Conservation (phyloP, 352 stramenopile species). For the Globisporangium iwayamae region DNA sequence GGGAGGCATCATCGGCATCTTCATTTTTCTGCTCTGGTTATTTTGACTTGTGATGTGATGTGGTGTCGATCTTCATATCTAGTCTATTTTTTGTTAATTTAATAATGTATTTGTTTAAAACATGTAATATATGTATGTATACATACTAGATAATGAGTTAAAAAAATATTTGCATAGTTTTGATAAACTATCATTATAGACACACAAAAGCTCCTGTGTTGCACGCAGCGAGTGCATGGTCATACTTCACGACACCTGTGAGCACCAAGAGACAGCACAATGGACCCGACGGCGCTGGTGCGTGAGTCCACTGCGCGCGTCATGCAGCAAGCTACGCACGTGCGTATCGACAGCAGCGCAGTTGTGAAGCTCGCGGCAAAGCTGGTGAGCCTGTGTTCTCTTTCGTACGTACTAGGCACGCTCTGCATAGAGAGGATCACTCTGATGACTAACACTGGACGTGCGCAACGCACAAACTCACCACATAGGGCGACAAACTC, state of each 20-base stretch:
- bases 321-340: slow-evolving; percentile 29
- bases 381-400: slow-evolving; percentile 24
- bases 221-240: neutral
- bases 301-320: slow-evolving; percentile 52
- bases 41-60: neutral
- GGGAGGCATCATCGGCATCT: neutral
- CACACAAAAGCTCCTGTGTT: too few species aligned
- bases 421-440: too few species aligned
- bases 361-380: slow-evolving; percentile 34
- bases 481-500: slow-evolving; percentile 29
- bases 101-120: neutral
- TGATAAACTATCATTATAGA: too few species aligned
- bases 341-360: slow-evolving; percentile 31
- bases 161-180: too few species aligned
- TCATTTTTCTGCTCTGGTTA: neutral
- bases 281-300: slow-evolving; percentile 54
- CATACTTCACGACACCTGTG: neutral
- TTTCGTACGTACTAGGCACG: too few species aligned
- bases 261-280: slow-evolving; percentile 9
- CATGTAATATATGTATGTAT: too few species aligned
- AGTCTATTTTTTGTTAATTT: neutral
- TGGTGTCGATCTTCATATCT: neutral
- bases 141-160: too few species aligned
- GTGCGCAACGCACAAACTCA: neutral
- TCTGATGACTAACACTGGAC: too few species aligned